phyloP scores from a whole-genome alignment of 164 flowering plant genomes.

The Paratinospora sagittata region DNA sequence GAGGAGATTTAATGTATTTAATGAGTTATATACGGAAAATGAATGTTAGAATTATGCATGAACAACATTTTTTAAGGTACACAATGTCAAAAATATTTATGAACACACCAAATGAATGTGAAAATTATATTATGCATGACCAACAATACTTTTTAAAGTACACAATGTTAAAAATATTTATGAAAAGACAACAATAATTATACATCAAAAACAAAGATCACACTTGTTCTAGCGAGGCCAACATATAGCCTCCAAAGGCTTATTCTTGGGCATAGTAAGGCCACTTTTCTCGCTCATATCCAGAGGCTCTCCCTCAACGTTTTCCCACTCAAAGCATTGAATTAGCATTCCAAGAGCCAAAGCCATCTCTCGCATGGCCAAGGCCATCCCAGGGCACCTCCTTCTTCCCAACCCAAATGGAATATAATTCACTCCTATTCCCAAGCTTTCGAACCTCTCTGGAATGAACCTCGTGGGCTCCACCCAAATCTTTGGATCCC shows the following conservation, averaged over 20 bases:
- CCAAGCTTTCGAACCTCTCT: slow-evolving; percentile 22
- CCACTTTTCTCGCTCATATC: slow-evolving; percentile 40
- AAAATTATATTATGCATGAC: too few species aligned
- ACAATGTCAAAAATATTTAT: too few species aligned
- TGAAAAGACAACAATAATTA: too few species aligned
- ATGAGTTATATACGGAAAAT: too few species aligned
- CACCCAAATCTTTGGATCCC: slow-evolving; percentile 17
- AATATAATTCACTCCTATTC: slow-evolving; percentile 26
- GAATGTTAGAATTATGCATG: too few species aligned
- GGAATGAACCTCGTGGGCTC: slow-evolving; percentile 24
- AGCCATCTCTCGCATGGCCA: slow-evolving; percentile 30
- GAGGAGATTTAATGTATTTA: too few species aligned
- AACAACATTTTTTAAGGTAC: too few species aligned
- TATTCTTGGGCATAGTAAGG: slow-evolving; percentile 27
- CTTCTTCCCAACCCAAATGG: slow-evolving; percentile 37
- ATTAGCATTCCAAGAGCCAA: slow-evolving; percentile 30
- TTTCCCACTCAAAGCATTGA: slow-evolving; percentile 53
- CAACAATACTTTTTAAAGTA: too few species aligned
- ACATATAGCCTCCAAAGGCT: slow-evolving; percentile 26
- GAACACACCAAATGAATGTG: too few species aligned
- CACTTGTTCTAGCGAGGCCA: slow-evolving; percentile 25
- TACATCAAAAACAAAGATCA: too few species aligned
- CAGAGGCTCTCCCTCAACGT: slow-evolving; percentile 26
- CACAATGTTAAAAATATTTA: too few species aligned
- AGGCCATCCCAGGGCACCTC: slow-evolving; percentile 36